Evolutionary conservation across 495 filamentous ascomycete genomes (phyloP).

Genomic region (Copromyces sp.): DNA sequence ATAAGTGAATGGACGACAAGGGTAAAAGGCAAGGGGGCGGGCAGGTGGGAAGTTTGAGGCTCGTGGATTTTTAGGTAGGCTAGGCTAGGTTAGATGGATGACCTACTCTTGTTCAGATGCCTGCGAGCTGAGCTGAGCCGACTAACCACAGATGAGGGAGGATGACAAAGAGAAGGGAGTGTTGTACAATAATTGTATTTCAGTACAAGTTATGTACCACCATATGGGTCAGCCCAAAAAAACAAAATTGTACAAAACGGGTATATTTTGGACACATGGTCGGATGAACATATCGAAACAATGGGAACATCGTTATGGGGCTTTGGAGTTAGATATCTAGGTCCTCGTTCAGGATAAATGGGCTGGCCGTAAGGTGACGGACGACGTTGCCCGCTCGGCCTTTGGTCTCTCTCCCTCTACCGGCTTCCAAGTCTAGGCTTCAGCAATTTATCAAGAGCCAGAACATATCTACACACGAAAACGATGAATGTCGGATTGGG

Average conservation of each 20-base stretch:
- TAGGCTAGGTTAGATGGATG: neutral
- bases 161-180: neutral
- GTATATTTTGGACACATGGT: neutral
- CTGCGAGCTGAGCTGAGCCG: neutral
- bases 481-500: neutral
- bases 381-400: neutral
- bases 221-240: neutral
- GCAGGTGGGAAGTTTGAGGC: neutral
- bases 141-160: neutral
- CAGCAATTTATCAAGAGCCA: neutral
- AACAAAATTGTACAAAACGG: neutral
- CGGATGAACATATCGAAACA: neutral
- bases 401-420: neutral
- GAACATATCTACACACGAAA: neutral
- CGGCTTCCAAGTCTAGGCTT: neutral
- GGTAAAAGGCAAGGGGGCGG: neutral
- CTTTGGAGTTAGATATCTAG: neutral
- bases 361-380: neutral
- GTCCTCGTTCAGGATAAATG: neutral
- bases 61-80: neutral
- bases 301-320: too few relatives aligned
- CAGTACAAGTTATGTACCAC: neutral
- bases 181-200: neutral
- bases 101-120: neutral
- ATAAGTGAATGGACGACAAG: neutral